Conservation (phyloP, 2,329 filamentous ascomycete genomes). For the Fusarium oxysporum region DNA sequence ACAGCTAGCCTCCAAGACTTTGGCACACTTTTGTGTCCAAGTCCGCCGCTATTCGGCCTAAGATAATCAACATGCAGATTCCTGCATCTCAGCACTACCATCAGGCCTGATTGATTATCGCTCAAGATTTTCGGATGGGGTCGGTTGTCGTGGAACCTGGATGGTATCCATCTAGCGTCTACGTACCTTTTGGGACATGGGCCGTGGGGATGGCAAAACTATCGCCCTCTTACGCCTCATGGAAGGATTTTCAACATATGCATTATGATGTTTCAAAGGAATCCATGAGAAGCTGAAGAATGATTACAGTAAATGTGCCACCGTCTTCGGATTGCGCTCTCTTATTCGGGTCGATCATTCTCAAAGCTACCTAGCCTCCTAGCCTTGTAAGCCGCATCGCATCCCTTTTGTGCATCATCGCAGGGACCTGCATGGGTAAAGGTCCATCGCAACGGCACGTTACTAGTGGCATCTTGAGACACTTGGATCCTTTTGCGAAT, state of each 20-base stretch:
- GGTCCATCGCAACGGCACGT: constrained; percentile 18
- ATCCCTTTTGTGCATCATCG: constrained; percentile 3
- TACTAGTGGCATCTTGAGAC: constrained; percentile 17
- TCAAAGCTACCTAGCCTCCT: constrained; percentile 7
- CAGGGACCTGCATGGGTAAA: constrained; percentile 1
- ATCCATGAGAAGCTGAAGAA: constrained; percentile 20
- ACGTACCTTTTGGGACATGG: constrained; percentile 3
- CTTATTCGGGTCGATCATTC: constrained; percentile 32
- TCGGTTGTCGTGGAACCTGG: constrained; percentile 1
- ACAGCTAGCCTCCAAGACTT: constrained; percentile 31
- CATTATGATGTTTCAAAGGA: background rate
- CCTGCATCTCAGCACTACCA: constrained; percentile 39
- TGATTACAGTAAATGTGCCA: background rate
- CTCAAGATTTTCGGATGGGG: constrained; percentile 16
- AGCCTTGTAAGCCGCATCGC: constrained; percentile 24
- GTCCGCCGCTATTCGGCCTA: constrained; percentile 29
- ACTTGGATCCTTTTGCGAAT: background rate
- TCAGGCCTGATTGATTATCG: constrained; percentile 30
- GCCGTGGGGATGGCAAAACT: background rate
- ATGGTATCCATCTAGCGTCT: background rate
- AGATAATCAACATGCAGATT: constrained; percentile 48
- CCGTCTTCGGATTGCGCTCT: constrained; percentile 17
- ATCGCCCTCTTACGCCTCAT: background rate
- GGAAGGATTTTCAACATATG: background rate
- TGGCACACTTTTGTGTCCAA: constrained; percentile 28